Conservation (phyloP, 768 basidiomycete genomes). For the Coprinopsis marcescibilis region DNA sequence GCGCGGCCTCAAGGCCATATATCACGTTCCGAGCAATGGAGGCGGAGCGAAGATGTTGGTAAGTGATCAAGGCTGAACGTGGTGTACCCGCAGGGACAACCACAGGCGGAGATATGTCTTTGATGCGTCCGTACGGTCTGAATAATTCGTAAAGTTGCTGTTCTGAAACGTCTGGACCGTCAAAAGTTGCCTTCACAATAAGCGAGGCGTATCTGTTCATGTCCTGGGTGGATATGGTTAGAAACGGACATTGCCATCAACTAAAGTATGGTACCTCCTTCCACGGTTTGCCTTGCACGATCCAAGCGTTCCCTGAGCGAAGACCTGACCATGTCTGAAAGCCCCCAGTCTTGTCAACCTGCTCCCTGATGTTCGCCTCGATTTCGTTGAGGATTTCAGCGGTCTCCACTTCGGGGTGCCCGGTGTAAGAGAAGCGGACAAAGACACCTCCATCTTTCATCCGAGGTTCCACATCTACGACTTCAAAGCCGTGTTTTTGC, state of each 20-base stretch:
- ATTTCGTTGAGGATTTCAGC: constrained; percentile 40
- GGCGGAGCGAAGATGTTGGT: constrained; percentile 59
- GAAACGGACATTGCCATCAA: neutral
- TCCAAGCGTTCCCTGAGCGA: constrained; percentile 50
- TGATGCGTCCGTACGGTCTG: constrained; percentile 75
- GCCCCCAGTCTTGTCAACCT: constrained; percentile 44
- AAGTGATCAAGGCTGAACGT: constrained; percentile 62
- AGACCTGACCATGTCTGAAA: constrained; percentile 61
- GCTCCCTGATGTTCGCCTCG: constrained; percentile 39
- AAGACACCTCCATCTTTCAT: constrained; percentile 85
- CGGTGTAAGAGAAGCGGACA: constrained; percentile 59
- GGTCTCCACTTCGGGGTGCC: constrained; percentile 10
- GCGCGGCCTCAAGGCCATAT: constrained; percentile 48
- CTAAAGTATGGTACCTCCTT: constrained; percentile 52
- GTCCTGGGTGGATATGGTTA: constrained; percentile 45
- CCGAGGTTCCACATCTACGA: constrained; percentile 60
- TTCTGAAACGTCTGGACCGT: constrained; percentile 83
- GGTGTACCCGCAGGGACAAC: constrained; percentile 60
- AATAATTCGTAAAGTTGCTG: constrained; percentile 74
- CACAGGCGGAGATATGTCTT: constrained; percentile 54
- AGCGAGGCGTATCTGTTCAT: constrained; percentile 76
- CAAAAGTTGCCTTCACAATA: constrained; percentile 73
- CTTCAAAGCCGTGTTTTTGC: constrained; percentile 49
- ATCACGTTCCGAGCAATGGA: constrained; percentile 78
- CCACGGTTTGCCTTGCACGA: constrained; percentile 78